A percentile compares a stretch with the other conserved stretches of the same genome.
These are phyloP conservation scores for Mycena albidolilacea DNA, from an alignment of 768 basidiomycete species.

Conservation along the genomic window DNA sequence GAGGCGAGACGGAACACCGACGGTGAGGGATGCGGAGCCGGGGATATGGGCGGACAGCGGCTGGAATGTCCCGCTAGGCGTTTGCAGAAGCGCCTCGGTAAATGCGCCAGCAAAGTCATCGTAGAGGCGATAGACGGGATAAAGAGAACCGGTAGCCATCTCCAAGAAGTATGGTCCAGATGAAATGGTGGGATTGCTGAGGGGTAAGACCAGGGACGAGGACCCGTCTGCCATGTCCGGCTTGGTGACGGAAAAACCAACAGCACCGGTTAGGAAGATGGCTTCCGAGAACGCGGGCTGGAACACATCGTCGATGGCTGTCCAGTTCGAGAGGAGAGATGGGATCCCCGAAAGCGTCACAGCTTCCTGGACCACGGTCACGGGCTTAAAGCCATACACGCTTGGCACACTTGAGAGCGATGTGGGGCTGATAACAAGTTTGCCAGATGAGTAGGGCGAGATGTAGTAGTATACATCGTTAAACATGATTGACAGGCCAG, in stretches of 20 bases:
- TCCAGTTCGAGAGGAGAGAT: conserved; percentile 29
- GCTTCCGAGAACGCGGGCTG: conserved; percentile 24
- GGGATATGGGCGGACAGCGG: conserved; percentile 23
- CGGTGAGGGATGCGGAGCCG: conserved; percentile 24
- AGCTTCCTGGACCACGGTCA: conserved; percentile 25
- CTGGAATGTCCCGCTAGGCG: conserved; percentile 24
- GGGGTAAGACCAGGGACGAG: conserved; percentile 21
- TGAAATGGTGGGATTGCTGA: conserved; percentile 18
- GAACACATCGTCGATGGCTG: conserved; percentile 26
- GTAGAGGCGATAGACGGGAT: conserved; percentile 28
- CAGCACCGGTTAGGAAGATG: conserved; percentile 20
- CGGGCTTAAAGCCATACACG: conserved; percentile 27
- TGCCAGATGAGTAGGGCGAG: conserved; percentile 25
- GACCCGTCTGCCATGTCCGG: conserved; percentile 16
- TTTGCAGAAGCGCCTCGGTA: conserved; percentile 24
- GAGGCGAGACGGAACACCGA: conserved; percentile 26
- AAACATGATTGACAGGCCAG: conserved; percentile 22
- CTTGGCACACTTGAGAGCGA: conserved; percentile 22
- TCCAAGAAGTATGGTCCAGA: conserved; percentile 28
- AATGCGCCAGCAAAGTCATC: conserved; percentile 29
- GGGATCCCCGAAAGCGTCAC: conserved; percentile 17
- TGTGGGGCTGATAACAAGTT: conserved; percentile 21
- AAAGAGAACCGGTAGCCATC: conserved; percentile 17
- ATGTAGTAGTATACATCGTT: conserved; percentile 27
- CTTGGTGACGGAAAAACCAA: conserved; percentile 20